These are phyloP conservation scores for Clonostachys rosea DNA, from an alignment of 2,329 filamentous ascomycete genomes.

Conservation along the genomic window DNA sequence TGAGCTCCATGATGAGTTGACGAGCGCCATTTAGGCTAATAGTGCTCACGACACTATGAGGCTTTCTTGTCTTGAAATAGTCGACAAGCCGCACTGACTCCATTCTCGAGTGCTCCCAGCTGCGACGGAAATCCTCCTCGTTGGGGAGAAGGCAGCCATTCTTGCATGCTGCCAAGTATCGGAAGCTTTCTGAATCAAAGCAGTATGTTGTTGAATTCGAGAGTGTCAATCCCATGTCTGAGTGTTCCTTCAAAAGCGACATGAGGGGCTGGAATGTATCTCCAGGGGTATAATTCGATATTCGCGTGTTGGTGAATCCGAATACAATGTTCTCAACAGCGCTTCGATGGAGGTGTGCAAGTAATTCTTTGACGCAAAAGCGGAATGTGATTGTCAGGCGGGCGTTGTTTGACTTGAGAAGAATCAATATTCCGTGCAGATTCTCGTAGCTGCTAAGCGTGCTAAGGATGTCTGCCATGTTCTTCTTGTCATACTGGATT, in stretches of 20 bases:
- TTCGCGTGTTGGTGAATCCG: not conserved
- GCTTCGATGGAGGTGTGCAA: not conserved
- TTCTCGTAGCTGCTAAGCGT: not conserved
- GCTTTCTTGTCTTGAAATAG: not conserved
- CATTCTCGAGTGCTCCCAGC: not conserved
- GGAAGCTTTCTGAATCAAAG: not conserved
- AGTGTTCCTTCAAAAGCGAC: not conserved
- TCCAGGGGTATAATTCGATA: not conserved
- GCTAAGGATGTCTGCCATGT: not conserved
- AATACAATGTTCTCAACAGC: not conserved
- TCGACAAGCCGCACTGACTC: not conserved
- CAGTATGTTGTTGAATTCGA: not conserved
- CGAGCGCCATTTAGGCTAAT: not conserved
- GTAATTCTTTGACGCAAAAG: not conserved
- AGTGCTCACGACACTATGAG: not conserved
- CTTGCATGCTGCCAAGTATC: not conserved
- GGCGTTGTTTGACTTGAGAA: not conserved
- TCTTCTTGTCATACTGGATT: not conserved
- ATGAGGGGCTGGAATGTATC: not conserved
- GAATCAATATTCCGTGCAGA: not conserved
- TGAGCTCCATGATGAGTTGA: not conserved
- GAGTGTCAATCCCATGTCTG: not conserved
- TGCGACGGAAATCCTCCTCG: not conserved
- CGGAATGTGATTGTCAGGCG: not conserved
- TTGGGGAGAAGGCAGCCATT: not conserved